Evolutionary conservation across 257 asterid genomes (phyloP).

Genomic region (Nicotiana benthamiana): DNA sequence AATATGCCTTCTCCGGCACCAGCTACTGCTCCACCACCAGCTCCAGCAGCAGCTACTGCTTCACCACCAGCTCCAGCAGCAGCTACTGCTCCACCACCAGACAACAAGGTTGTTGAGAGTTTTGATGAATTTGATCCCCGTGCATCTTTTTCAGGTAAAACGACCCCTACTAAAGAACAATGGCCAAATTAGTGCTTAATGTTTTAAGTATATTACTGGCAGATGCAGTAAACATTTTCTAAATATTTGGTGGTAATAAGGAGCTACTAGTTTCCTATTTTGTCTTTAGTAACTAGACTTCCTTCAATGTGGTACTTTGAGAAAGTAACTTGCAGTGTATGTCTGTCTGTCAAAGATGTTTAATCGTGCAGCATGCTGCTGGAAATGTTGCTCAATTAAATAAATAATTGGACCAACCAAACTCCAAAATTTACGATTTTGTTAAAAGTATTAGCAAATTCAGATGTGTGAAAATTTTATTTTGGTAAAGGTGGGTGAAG

Average conservation of each 20-base stretch:
- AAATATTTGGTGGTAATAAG: neutral
- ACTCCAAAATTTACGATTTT: neutral
- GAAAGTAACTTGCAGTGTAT: neutral
- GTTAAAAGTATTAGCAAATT: neutral
- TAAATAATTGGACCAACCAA: neutral
- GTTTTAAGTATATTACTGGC: neutral
- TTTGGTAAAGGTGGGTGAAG: neutral
- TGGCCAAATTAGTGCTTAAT: slow-evolving; percentile 1
- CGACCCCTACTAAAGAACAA: neutral
- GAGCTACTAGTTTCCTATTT: neutral
- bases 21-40: slow-evolving; percentile 31
- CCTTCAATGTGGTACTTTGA: neutral
- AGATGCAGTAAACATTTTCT: neutral
- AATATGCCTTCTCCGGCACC: slow-evolving; percentile 11
- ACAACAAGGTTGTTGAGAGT: slow-evolving; percentile 36
- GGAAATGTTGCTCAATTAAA: neutral
- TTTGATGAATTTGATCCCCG: slow-evolving; percentile 97
- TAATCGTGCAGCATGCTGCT: neutral
- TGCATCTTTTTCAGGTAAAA: slow-evolving; percentile 73
- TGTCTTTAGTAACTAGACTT: neutral
- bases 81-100: slow-evolving; percentile 29
- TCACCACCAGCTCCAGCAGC: slow-evolving; percentile 41
- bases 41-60: slow-evolving; percentile 45
- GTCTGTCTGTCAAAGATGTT: neutral
- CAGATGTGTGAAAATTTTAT: neutral